phyloP scores from a whole-genome alignment of 306 rosid species.

The Malus asiatica region DNA sequence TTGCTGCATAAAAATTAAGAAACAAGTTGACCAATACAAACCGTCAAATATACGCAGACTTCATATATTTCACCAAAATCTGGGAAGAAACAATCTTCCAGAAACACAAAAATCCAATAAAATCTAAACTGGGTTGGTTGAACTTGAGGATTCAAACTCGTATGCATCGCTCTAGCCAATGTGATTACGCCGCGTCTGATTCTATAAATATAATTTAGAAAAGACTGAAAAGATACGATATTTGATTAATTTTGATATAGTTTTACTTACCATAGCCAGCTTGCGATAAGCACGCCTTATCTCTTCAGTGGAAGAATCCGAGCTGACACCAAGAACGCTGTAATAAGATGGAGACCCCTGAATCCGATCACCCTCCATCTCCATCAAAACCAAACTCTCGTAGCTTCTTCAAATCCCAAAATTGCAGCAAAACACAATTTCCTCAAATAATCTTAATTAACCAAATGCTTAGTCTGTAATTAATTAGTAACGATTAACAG shows the following conservation, averaged over 20 bases:
- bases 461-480: neutral
- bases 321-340: conserved; percentile 53
- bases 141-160: neutral
- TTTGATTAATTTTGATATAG: neutral
- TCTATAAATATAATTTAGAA: neutral
- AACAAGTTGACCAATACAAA: no score
- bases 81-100: neutral
- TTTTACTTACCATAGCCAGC: conserved; percentile 56
- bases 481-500: no score
- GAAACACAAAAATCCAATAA: neutral
- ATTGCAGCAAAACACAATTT: neutral
- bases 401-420: neutral
- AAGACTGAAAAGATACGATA: neutral
- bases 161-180: neutral
- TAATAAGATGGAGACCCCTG: conserved; percentile 33
- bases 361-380: conserved; percentile 19
- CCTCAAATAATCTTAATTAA: neutral
- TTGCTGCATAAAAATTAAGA: conserved; percentile 29
- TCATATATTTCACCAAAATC: neutral
- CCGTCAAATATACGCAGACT: neutral
- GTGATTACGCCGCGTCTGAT: neutral
- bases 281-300: conserved; percentile 72
- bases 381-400: neutral
- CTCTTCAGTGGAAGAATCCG: conserved; percentile 45
- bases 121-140: neutral